Base-by-base conservation (phyloP, 2,329 filamentous ascomycete species). In the Diaporthe velutina region DNA sequence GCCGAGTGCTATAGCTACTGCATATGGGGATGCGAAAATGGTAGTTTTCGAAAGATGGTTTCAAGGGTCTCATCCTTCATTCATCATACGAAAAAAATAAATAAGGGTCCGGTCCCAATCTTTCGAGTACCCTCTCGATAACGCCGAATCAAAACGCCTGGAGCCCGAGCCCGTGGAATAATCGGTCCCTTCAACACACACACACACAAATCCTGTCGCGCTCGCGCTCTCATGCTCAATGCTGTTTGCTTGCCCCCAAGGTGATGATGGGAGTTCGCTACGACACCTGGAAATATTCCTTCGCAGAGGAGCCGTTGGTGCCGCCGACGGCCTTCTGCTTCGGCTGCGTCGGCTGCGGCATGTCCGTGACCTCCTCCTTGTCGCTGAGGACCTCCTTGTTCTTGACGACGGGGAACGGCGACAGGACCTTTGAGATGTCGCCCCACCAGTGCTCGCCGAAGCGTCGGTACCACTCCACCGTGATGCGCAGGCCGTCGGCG, bases 391-490 rank as follows among this genome's bases (percentile, higher is more conserved):
- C 87, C 77, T 90, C 87, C 15, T 84, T 84, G 38, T 89, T 83
- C 68, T 85, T 88, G 22, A 93, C 90, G 17, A 90, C 87, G 1
- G 91, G 93, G 84, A 92, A 94, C 5, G 92, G 91, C 48, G 90
- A 92, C 71, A 94, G 86, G 25, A 93, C 91, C 80, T 91, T 90
- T 80, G 87, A 90, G 78, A 94, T 93, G 78, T 93, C 90, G 64
- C 92, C 92, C 92, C 92, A 94, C 93, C 93, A 94, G 50, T 86
- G 80, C 84, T 93, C 90, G 7, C 91, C 91, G 74, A 91, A 94
- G 73, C 83, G 84, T 52, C 84, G 86, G 81, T 95, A 95, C 93
- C 93, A 95, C 67, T 92, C 87, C 22, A 94, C 91, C 0, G 93
- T 94, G 64, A 84, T 86, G 74, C 84, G 85, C 73, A 95, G 84